Conservation (phyloP, 371 early-diverging fungal genomes). For the Mortierella sp. region DNA sequence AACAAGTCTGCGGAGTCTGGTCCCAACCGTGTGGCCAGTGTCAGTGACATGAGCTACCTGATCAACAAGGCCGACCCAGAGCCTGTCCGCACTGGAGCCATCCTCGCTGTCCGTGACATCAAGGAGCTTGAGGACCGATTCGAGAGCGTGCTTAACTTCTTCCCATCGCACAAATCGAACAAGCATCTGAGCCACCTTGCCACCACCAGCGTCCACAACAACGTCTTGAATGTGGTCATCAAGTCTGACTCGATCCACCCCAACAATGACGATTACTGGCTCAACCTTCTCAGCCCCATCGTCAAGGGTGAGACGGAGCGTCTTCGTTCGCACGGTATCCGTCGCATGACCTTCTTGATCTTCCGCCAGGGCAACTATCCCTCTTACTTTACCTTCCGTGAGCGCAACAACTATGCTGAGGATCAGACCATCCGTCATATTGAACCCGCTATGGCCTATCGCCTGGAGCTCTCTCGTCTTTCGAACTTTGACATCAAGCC, state of each 20-base stretch:
- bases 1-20: constrained; percentile 61
- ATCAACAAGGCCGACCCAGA: constrained; percentile 73
- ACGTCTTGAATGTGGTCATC: constrained; percentile 76
- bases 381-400: constrained; percentile 97
- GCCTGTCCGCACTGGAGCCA: constrained; percentile 77
- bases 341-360: constrained; percentile 92
- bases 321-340: constrained; percentile 83
- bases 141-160: constrained; percentile 67
- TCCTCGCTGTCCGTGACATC: constrained; percentile 69
- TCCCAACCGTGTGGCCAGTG: constrained; percentile 78
- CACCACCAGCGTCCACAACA: constrained; percentile 41
- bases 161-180: constrained; percentile 47
- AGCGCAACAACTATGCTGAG: constrained; percentile 85
- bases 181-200: constrained; percentile 36
- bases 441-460: constrained; percentile 98
- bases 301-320: constrained; percentile 63
- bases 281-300: constrained; percentile 68
- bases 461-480: constrained; percentile 93
- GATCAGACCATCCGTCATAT: constrained; percentile 96
- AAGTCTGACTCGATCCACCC: constrained; percentile 82
- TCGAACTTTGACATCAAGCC: constrained; percentile 96
- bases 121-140: constrained; percentile 66
- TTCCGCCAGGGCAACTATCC: constrained; percentile 86
- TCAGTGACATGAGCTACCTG: constrained; percentile 78
- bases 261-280: constrained; percentile 72